Percentiles rank a stretch among this genome's conserved stretches.
These are phyloP conservation scores for Dichotomopilus funicola DNA, from an alignment of 2,329 filamentous ascomycete genomes.

Conservation along the genomic window DNA sequence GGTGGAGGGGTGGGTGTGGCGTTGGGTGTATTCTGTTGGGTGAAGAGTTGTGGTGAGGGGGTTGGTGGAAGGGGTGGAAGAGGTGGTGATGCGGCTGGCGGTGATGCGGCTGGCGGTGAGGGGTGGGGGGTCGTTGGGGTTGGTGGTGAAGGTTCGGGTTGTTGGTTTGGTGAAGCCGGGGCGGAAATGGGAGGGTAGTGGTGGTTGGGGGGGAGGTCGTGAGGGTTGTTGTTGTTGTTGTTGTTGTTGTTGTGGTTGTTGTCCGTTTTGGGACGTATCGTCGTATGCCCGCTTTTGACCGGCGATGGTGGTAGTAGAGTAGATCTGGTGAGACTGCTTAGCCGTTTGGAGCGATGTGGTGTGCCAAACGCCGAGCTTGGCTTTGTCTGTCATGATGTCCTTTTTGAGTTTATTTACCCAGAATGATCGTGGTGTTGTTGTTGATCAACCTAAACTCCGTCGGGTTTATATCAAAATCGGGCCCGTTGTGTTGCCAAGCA, in stretches of 20 bases:
- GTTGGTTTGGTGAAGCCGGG: not conserved
- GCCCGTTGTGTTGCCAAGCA: too few species aligned
- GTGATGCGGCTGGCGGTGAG: slow-evolving; percentile 24
- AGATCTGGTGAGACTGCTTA: not conserved
- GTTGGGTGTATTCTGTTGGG: slow-evolving; percentile 53
- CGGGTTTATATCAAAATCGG: too few species aligned
- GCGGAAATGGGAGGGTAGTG: not conserved
- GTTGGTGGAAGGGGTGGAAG: slow-evolving; percentile 14
- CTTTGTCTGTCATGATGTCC: slow-evolving; percentile 5
- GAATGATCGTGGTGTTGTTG: not conserved
- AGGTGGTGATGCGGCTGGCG: slow-evolving; percentile 15
- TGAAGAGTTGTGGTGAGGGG: not conserved
- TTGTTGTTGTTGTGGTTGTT: not conserved
- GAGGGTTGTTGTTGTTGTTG: too few species aligned
- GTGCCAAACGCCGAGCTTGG: slow-evolving; percentile 8
- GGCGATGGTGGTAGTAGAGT: slow-evolving; percentile 9
- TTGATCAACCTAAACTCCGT: too few species aligned
- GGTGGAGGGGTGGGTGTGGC: slow-evolving; percentile 45
- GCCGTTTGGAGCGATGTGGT: slow-evolving; percentile 1
- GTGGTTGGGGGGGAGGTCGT: not conserved
- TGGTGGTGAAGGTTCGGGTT: not conserved
- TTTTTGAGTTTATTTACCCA: not conserved
- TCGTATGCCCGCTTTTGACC: slow-evolving; percentile 24
- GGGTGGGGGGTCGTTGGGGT: slow-evolving; percentile 12
- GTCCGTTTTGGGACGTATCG: not conserved